These are phyloP conservation scores for Fagus sylvatica DNA, from an alignment of 306 rosid genomes.

Conservation along the genomic window DNA sequence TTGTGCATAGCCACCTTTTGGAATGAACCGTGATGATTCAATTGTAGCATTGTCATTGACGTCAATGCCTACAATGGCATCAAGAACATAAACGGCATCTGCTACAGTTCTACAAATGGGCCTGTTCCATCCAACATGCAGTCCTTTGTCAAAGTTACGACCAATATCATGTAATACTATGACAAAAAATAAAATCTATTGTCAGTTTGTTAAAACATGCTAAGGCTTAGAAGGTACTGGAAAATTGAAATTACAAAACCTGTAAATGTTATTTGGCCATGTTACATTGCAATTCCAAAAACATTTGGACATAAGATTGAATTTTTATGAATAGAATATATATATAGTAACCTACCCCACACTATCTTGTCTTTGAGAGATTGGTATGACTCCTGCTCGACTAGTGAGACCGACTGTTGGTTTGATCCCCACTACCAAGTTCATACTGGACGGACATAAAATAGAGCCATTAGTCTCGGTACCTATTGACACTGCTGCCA, in stretches of 20 bases:
- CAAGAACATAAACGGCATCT: conserved; percentile 57
- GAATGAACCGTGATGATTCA: conserved; percentile 34
- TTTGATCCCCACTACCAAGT: conserved; percentile 54
- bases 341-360: conserved; percentile 35
- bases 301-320: neutral
- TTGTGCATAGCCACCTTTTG: conserved; percentile 37
- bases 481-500: conserved; percentile 46
- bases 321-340: too few species aligned
- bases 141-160: too few species aligned
- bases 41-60: conserved; percentile 33
- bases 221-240: too few species aligned
- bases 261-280: neutral
- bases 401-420: conserved; percentile 54
- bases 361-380: conserved; percentile 41
- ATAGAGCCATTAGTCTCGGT: conserved; percentile 51
- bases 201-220: too few species aligned
- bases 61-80: conserved; percentile 46
- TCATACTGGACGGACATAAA: conserved; percentile 38
- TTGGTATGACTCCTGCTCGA: conserved; percentile 40
- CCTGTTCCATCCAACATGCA: conserved; percentile 20
- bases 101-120: conserved; percentile 47
- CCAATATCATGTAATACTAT: too few species aligned
- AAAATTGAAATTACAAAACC: neutral
- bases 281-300: neutral
- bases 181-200: too few species aligned